phyloP scores from a whole-genome alignment of 805 yeast species.

The Saccharomycopsis malanga region DNA sequence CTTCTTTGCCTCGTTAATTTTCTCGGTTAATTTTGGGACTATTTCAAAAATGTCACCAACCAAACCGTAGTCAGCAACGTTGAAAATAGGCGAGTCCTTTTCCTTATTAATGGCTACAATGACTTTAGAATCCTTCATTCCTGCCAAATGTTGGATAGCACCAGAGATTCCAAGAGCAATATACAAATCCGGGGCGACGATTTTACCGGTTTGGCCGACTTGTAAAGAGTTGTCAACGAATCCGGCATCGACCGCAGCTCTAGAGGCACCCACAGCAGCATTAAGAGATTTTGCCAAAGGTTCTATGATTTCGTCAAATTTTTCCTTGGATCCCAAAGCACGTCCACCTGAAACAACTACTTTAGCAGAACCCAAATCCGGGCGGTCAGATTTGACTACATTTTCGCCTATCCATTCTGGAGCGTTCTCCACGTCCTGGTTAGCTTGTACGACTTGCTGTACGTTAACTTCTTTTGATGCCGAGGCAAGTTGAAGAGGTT shows the following conservation, averaged over 20 bases:
- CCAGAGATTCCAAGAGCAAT: constrained; percentile 93
- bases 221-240: constrained; percentile 93
- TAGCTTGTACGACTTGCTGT: constrained; percentile 39
- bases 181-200: constrained; percentile 93
- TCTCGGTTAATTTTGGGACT: constrained; percentile 84
- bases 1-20: constrained; percentile 26
- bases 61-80: constrained; percentile 81
- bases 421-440: constrained; percentile 31
- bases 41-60: constrained; percentile 83
- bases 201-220: constrained; percentile 97
- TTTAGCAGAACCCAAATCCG: constrained; percentile 81
- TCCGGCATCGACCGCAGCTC: constrained; percentile 97
- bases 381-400: constrained; percentile 72
- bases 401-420: constrained; percentile 71
- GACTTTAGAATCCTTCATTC: constrained; percentile 93
- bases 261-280: constrained; percentile 95
- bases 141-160: constrained; percentile 97
- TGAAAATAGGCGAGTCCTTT: constrained; percentile 89
- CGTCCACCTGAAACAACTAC: constrained; percentile 89
- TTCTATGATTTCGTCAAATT: constrained; percentile 64
- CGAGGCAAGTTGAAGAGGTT: constrained; percentile 31
- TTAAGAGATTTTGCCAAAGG: constrained; percentile 80
- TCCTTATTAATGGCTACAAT: constrained; percentile 94
- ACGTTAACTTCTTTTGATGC: constrained; percentile 35
- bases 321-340: constrained; percentile 84